Conservation (phyloP, 306 rosid genomes). For the Comarum palustre region DNA sequence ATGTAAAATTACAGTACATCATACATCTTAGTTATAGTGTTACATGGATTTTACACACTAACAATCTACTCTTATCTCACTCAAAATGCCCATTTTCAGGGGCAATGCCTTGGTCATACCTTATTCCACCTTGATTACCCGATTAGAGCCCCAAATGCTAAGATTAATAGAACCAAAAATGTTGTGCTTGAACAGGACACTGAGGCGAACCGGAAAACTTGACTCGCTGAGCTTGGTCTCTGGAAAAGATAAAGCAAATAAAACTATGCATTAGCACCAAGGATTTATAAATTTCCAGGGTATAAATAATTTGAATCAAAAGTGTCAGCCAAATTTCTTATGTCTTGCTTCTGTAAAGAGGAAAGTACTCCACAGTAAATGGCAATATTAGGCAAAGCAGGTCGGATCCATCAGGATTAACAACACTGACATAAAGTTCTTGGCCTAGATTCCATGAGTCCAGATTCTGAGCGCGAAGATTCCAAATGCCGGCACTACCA, state of each 20-base stretch:
- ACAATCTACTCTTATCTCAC: conserved; percentile 3
- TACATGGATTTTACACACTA: not conserved
- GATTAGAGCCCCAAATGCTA: conserved; percentile 34
- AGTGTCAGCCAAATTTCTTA: not conserved
- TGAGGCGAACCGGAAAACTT: conserved; percentile 55
- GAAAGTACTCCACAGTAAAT: conserved; percentile 86
- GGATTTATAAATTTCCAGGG: not conserved
- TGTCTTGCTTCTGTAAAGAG: conserved; percentile 74
- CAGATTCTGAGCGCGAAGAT: conserved; percentile 81
- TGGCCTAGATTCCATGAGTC: conserved; percentile 89
- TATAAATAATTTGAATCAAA: not conserved
- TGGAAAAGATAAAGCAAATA: conserved; percentile 41
- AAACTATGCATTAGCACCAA: not conserved
- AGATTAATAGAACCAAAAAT: conserved; percentile 37
- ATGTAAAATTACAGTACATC: not conserved
- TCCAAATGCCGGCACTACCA: conserved; percentile 90
- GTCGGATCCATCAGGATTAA: conserved; percentile 55
- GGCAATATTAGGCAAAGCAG: conserved; percentile 58
- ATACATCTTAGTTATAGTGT: not conserved
- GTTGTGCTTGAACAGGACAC: conserved; percentile 23
- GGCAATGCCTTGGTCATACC: not conserved
- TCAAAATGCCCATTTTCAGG: not conserved
- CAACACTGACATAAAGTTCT: conserved; percentile 67
- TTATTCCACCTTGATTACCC: conserved; percentile 18
- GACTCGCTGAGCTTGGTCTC: conserved; percentile 81